These are phyloP conservation scores for Aspergillus fumigatus DNA, from an alignment of 2,329 filamentous ascomycete species.

Conservation along the genomic window DNA sequence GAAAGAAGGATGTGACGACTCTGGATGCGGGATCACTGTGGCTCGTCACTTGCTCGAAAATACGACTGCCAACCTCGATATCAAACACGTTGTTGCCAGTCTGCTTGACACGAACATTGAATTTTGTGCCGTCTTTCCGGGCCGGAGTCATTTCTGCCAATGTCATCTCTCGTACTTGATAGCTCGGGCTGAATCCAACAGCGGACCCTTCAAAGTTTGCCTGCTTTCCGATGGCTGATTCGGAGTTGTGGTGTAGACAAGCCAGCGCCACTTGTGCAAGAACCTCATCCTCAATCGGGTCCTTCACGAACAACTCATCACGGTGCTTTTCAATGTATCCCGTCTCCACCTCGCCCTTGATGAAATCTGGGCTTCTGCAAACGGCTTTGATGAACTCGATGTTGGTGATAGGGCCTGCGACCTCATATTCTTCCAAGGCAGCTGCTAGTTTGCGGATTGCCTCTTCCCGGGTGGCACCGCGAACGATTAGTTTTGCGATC, in stretches of 20 bases:
- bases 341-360: constrained; percentile 85
- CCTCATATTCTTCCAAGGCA: constrained; percentile 82
- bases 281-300: constrained; percentile 63
- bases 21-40: constrained; percentile 43
- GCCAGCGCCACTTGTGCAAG: constrained; percentile 84
- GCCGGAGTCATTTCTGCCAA: constrained; percentile 47
- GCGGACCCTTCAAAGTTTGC: constrained; percentile 28
- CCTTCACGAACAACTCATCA: constrained; percentile 68
- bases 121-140: constrained; percentile 33
- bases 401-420: constrained; percentile 89
- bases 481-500: constrained; percentile 96
- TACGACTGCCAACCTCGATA: constrained; percentile 41
- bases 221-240: constrained; percentile 21
- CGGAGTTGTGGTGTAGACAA: constrained; percentile 52
- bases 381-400: constrained; percentile 93
- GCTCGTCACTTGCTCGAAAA: constrained; percentile 45
- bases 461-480: constrained; percentile 70
- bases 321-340: constrained; percentile 91
- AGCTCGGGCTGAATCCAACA: constrained; percentile 58
- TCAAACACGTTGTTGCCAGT: constrained; percentile 46
- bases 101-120: constrained; percentile 49
- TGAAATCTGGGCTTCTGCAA: constrained; percentile 75
- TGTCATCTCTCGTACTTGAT: constrained; percentile 60
- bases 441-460: constrained; percentile 77
- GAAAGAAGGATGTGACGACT: constrained; percentile 70